phyloP scores from a whole-genome alignment of 441 rosid species.

The Pelargonium fulgidum region DNA sequence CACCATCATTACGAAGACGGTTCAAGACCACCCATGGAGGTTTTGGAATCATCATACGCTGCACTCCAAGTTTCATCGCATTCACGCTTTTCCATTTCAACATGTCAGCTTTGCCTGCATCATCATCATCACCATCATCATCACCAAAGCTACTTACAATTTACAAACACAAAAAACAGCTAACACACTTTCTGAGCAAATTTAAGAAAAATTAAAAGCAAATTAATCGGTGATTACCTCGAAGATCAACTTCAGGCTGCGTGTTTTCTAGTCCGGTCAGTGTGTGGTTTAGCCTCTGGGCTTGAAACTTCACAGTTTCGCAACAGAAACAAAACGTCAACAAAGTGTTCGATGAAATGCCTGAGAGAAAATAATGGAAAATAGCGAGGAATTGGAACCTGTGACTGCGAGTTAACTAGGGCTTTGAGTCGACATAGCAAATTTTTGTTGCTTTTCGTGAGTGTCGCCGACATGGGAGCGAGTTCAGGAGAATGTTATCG shows the following conservation, averaged over 20 bases:
- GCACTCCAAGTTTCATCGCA: constrained; percentile 43
- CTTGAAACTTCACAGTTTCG: constrained; percentile 9
- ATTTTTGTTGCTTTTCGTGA: constrained; percentile 29
- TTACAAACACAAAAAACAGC: neutral
- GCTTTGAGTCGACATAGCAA: constrained; percentile 36
- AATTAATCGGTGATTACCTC: constrained; percentile 22
- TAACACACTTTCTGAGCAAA: neutral
- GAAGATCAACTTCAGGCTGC: constrained; percentile 22
- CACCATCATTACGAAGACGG: constrained; percentile 47
- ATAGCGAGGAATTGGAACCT: constrained; percentile 30
- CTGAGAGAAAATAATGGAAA: constrained; percentile 13
- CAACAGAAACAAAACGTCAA: constrained; percentile 8
- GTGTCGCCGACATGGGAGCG: constrained; percentile 36
- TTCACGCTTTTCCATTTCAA: constrained; percentile 62
- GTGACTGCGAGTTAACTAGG: constrained; percentile 27
- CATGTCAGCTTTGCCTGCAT: constrained; percentile 33
- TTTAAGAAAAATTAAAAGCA: neutral
- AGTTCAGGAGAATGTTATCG: constrained; percentile 7
- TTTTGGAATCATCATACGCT: constrained; percentile 42
- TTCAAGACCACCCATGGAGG: constrained; percentile 53
- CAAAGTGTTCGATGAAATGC: constrained; percentile 48
- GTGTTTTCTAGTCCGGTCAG: constrained; percentile 22
- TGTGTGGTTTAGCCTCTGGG: constrained; percentile 38
- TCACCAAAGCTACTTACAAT: neutral
- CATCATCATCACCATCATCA: neutral